A percentile compares a stretch with the other conserved stretches of the same genome.
Conservation (phyloP, 2,329 filamentous ascomycete species). For the Fusarium verrucosum region DNA sequence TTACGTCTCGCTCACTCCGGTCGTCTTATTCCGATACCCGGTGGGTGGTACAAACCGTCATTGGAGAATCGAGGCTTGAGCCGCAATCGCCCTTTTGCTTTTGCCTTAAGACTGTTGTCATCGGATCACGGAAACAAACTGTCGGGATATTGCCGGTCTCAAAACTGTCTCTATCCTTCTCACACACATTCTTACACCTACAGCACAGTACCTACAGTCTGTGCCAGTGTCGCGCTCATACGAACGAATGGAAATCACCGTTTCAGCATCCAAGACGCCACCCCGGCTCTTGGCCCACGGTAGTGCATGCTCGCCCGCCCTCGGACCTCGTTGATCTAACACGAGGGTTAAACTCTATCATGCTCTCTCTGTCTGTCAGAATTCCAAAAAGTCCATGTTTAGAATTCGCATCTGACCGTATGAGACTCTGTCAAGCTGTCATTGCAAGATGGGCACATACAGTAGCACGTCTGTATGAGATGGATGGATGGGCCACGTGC, state of each 20-base stretch:
- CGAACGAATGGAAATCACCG: background rate
- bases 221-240: background rate
- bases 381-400: slow-evolving; percentile 11
- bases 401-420: slow-evolving; percentile 15
- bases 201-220: no score
- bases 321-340: background rate
- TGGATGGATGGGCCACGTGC: slow-evolving; percentile 17
- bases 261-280: slow-evolving; percentile 15
- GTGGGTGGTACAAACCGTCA: background rate
- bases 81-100: background rate
- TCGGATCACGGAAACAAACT: background rate
- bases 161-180: no score
- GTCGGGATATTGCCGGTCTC: no score
- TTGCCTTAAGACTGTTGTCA: background rate
- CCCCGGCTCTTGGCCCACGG: slow-evolving; percentile 12
- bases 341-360: slow-evolving; percentile 7
- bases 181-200: no score
- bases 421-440: slow-evolving; percentile 26
- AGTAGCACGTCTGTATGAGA: no score
- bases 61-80: slow-evolving; percentile 1
- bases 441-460: background rate
- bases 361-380: background rate
- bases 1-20: background rate
- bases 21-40: background rate
- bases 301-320: background rate